A percentile compares a stretch with the other conserved stretches of the same genome.
phyloP scores from a whole-genome alignment of 1,284 basidiomycete genomes.

The Fomitopsis palustris region DNA sequence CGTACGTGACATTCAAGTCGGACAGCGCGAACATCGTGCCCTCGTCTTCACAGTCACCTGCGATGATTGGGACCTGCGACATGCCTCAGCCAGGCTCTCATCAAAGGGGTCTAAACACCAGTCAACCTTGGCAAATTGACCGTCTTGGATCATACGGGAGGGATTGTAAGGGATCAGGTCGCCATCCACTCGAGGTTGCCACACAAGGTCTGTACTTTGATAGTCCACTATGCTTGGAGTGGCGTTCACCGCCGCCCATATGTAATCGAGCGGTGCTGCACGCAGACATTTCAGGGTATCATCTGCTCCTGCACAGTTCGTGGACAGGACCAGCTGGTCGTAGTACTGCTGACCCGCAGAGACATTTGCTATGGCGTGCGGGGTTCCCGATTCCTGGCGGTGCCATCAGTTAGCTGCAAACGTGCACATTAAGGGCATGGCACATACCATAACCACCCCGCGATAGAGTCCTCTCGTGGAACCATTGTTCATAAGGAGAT shows the following conservation, averaged over 20 bases:
- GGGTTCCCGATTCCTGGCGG: slow-evolving; percentile 29
- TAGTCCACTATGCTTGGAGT: slow-evolving; percentile 14
- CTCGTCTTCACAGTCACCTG: slow-evolving; percentile 32
- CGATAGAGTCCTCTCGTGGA: slow-evolving; percentile 31
- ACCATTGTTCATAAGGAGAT: slow-evolving; percentile 31
- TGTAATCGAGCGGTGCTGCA: slow-evolving; percentile 24
- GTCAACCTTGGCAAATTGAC: slow-evolving; percentile 21
- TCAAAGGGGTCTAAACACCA: too few relatives aligned
- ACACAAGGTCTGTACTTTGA: slow-evolving; percentile 22
- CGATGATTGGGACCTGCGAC: neutral
- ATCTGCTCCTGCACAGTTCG: slow-evolving; percentile 25
- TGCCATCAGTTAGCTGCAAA: neutral
- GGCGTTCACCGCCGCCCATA: slow-evolving; percentile 29
- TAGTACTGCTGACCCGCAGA: slow-evolving; percentile 30
- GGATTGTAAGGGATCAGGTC: slow-evolving; percentile 25
- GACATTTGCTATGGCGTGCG: slow-evolving; percentile 29
- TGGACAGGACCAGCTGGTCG: slow-evolving; percentile 29
- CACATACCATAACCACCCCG: slow-evolving; percentile 31
- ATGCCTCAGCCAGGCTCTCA: neutral
- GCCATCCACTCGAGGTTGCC: slow-evolving; percentile 33
- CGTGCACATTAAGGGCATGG: too few relatives aligned
- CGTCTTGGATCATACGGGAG: slow-evolving; percentile 25
- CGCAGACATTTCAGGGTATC: slow-evolving; percentile 42
- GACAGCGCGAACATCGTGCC: slow-evolving; percentile 28
- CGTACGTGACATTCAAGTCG: slow-evolving; percentile 19